Evolutionary conservation across 1,284 basidiomycete species (phyloP).

Genomic region (Inonotus hispidus): DNA sequence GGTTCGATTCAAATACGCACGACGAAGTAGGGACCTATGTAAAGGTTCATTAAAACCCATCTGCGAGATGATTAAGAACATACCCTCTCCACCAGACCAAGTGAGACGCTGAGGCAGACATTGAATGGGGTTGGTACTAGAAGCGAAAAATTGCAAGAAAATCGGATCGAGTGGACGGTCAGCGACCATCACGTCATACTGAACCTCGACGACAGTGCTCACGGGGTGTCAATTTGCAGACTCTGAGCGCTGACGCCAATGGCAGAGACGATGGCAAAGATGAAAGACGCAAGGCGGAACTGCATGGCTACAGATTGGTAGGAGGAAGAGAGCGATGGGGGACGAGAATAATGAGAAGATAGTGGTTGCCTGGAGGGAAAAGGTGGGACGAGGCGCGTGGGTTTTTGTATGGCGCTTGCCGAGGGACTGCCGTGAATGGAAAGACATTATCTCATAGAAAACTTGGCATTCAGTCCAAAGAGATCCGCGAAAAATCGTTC

Average conservation of each 20-base stretch:
- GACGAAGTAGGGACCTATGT: conserved; percentile 21
- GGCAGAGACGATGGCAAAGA: conserved; percentile 36
- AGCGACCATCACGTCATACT: background rate
- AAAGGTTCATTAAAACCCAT: background rate
- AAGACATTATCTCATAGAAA: background rate
- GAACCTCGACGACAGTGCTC: conserved; percentile 25
- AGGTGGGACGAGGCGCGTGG: background rate
- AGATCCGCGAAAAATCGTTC: background rate
- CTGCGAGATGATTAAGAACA: conserved; percentile 25
- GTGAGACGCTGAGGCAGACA: conserved; percentile 46
- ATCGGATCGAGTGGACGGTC: background rate
- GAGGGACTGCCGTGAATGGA: background rate
- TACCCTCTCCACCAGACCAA: conserved; percentile 49
- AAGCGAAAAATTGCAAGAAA: background rate
- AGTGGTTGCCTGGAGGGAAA: conserved; percentile 14
- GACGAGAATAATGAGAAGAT: conserved; percentile 8
- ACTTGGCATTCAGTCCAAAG: background rate
- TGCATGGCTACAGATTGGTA: conserved; percentile 38
- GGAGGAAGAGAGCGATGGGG: conserved; percentile 24
- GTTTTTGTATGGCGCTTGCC: conserved; percentile 12
- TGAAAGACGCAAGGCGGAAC: conserved; percentile 30
- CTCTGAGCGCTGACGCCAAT: conserved; percentile 38
- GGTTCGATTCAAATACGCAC: conserved; percentile 8
- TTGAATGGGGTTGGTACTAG: conserved; percentile 37
- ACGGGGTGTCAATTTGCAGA: conserved; percentile 58